Evolutionary conservation across 305 asterid genomes (phyloP), one percentile per base, ranked within the genome.

Genomic region (Ruellia speciosa): DNA sequence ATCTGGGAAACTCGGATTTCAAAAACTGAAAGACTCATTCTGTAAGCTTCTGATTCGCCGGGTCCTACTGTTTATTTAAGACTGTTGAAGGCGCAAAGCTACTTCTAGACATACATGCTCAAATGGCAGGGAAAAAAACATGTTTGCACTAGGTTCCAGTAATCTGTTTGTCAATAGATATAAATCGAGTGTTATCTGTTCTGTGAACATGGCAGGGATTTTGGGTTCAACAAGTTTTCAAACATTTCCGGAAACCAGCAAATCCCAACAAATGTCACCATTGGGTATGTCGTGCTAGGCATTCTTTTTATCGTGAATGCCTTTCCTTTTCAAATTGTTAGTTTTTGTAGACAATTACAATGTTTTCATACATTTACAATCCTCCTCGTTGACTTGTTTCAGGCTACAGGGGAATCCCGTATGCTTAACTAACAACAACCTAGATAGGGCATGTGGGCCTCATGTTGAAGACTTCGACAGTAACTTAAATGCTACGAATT

Each of bases 381-480:
- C 41, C 47, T 41, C 4, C 16, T 43, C 7, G 16, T 43, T 4
- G 5, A 12, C 14, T 51, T 47, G 19, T 54, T 75, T 65, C 84
- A 92, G 99, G 76, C 90, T 93, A 74, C 70, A 66, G 69, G 97
- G 95, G 72, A 93, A 93, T 71, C 96, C 97, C 5, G 18, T 72
- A 12, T 93, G 99, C 67, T 59, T 67, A 31, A 71, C 54, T 56
- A 57, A 63, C 71, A 57, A 62, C 70, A 78, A 52, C 65, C 66
- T 63, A 54, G 3, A 0, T 14, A 52, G 9, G 63, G 70, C 73
- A 56, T 89, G 99, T 65, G 83, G 71, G 74, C 64, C 93, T 53
- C 87, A 66, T 10, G 67, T 73, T 2, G 81, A 67, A 54, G 75
- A 66, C 48, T 78, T 82, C 47, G 59, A 53, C 60, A 66, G 55